Conservation (phyloP, 768 basidiomycete species). For the Hypsizygus marmoreus region DNA sequence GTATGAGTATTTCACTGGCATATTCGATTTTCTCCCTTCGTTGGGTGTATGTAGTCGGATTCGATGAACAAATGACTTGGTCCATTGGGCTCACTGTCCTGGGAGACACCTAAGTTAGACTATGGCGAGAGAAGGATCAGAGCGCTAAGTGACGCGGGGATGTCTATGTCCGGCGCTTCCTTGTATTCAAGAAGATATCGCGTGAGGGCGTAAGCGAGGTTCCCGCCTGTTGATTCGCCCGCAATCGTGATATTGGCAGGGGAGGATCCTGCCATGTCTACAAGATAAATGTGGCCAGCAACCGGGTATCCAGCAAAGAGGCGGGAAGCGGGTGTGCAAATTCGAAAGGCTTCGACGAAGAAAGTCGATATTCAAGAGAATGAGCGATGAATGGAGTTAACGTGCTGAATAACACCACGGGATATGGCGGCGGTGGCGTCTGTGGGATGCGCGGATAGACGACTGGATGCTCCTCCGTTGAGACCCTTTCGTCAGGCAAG, state of each 20-base stretch:
- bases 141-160: constrained; percentile 48
- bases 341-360: constrained; percentile 39
- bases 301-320: constrained; percentile 71
- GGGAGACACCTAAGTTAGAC: constrained; percentile 49
- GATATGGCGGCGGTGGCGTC: constrained; percentile 45
- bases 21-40: constrained; percentile 22
- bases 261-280: constrained; percentile 52
- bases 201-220: constrained; percentile 61
- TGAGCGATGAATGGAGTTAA: constrained; percentile 42
- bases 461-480: constrained; percentile 61
- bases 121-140: constrained; percentile 60
- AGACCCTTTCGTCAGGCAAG: constrained; percentile 50
- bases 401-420: constrained; percentile 45
- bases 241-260: constrained; percentile 62
- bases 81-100: constrained; percentile 36
- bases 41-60: constrained; percentile 38
- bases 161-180: constrained; percentile 23
- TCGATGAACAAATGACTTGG: constrained; percentile 34
- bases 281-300: constrained; percentile 70
- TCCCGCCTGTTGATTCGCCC: constrained; percentile 78
- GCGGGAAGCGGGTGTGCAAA: constrained; percentile 65
- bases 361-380: constrained; percentile 76
- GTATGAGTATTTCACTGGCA: constrained; percentile 18
- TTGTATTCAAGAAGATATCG: constrained; percentile 61
- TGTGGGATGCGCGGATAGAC: constrained; percentile 53